Base-by-base conservation (phyloP, 495 filamentous ascomycete genomes). In the Penicillium angulare region DNA sequence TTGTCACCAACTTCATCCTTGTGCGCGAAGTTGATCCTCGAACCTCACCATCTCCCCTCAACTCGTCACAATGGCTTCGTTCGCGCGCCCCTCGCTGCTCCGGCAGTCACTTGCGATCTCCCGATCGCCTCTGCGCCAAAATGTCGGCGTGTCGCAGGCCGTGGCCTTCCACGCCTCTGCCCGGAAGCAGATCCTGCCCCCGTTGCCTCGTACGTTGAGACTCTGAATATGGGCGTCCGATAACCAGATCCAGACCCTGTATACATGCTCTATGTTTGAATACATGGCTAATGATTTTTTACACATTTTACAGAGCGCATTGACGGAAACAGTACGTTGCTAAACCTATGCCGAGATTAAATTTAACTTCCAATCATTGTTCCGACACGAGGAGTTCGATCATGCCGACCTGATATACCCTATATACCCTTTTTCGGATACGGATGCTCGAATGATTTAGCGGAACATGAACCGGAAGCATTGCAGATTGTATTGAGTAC, bases 251-350 rank as follows among this genome's bases (percentile, higher is more conserved):
- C 43, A 22, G 7, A 24, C 24, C 17, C 22, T 29, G 3, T 9
- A 8, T 13, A 36, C 6, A 16, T 10, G 15, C 1, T 31, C 20
- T 20, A 32, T n/a, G 35, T 18, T 23, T 21, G 39, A 22, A 43
- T 36, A 21, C 32, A 18, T 41, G 54, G 56, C 66, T 70, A 64
- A 73, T 18, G 8, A 15, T 15, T 39, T 29, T 12, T 3, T 50
- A 45, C 66, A 53, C 31, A 40, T 50, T 50, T 18, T 63, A 50
- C 66, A 95, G 89, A 95, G 78, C 64, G 68, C 33, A 80, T 95
- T 50, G 68, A 89, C 35, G 89, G 89, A 79, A 86, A 86, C 57
- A 81, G 89, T 95, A 87, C 64, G 76, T 75, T n/a, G n/a, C n/a
- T n/a, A n/a, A n/a, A n/a, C n/a, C 36, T 44, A 47, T 34, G 35